Percentiles rank a stretch among this genome's conserved stretches.
Evolutionary conservation across 768 basidiomycete genomes (phyloP).

Genomic region (Lepiota venenata): DNA sequence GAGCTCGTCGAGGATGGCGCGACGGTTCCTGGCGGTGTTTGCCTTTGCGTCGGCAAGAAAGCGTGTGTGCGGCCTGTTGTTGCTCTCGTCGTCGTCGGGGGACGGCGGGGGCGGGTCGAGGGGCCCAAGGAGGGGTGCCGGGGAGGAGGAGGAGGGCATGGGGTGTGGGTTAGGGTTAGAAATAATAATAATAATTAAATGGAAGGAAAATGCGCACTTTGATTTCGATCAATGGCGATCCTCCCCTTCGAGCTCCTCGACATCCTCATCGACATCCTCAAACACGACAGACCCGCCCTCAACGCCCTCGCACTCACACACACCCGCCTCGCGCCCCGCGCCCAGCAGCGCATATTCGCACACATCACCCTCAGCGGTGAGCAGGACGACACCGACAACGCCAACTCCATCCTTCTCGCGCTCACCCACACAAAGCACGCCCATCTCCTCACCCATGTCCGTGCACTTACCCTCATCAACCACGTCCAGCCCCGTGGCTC

Average conservation of each 20-base stretch:
- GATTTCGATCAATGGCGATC: conserved; percentile 2
- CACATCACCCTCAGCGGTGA: conserved; percentile 2
- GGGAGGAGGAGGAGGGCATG: not conserved
- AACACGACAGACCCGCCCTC: not conserved
- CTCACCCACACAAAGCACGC: not conserved
- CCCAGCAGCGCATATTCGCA: not conserved
- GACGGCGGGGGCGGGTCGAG: conserved; percentile 2
- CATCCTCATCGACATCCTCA: conserved; percentile 1
- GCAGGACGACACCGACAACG: not conserved
- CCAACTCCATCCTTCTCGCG: conserved; percentile 4
- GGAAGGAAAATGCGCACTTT: not conserved
- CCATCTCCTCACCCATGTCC: not conserved
- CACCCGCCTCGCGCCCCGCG: not conserved
- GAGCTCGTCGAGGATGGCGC: conserved; percentile 6
- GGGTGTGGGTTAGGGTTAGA: conserved; percentile 4
- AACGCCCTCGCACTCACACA: not conserved
- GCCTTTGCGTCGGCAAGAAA: conserved; percentile 9
- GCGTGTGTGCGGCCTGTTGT: not conserved
- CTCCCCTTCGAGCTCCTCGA: conserved; percentile 8
- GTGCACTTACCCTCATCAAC: not conserved
- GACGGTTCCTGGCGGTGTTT: conserved; percentile 6
- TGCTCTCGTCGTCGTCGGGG: not conserved
- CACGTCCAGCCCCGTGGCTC: not conserved
- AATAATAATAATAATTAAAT: not conserved
- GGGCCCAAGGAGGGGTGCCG: conserved; percentile 2